These are phyloP conservation scores for Lignosus rhinocerotis DNA, from an alignment of 1,284 basidiomycete genomes.

Conservation along the genomic window DNA sequence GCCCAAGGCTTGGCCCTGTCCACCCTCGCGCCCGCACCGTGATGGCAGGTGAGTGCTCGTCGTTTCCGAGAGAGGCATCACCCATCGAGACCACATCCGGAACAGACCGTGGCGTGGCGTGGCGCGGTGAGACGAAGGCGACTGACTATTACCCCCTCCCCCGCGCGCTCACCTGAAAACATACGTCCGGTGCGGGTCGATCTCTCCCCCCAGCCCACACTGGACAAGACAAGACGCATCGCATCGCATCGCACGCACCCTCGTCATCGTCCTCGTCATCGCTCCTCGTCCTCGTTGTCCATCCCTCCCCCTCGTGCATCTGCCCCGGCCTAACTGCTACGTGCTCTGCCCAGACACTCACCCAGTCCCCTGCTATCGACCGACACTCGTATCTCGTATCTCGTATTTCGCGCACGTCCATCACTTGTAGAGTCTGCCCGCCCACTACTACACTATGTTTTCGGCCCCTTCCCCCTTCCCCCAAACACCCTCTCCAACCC, in stretches of 20 bases:
- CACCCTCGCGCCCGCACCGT: constrained; percentile 55
- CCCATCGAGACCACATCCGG: background rate
- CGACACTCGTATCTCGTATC: constrained; percentile 13
- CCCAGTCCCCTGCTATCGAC: constrained; percentile 14
- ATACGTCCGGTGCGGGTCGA: background rate
- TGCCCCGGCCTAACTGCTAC: constrained; percentile 2
- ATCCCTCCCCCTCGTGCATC: background rate
- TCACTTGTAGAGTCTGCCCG: constrained; percentile 16
- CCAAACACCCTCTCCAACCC: background rate
- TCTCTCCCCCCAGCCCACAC: background rate
- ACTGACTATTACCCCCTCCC: too few relatives aligned
- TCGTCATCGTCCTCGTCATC: background rate
- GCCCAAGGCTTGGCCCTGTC: constrained; percentile 70
- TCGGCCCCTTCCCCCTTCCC: background rate
- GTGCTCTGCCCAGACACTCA: constrained; percentile 16
- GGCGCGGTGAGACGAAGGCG: background rate
- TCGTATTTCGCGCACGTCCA: too few relatives aligned
- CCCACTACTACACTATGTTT: constrained; percentile 9
- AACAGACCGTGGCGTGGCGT: background rate
- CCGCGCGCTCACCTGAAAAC: constrained; percentile 1
- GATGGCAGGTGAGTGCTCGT: constrained; percentile 17
- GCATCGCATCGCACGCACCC: background rate
- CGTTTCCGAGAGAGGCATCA: too few relatives aligned
- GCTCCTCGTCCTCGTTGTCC: too few relatives aligned
- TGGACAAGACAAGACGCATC: background rate